These are phyloP conservation scores for Yarrowia deformans DNA, from an alignment of 805 yeast genomes.

Conservation along the genomic window DNA sequence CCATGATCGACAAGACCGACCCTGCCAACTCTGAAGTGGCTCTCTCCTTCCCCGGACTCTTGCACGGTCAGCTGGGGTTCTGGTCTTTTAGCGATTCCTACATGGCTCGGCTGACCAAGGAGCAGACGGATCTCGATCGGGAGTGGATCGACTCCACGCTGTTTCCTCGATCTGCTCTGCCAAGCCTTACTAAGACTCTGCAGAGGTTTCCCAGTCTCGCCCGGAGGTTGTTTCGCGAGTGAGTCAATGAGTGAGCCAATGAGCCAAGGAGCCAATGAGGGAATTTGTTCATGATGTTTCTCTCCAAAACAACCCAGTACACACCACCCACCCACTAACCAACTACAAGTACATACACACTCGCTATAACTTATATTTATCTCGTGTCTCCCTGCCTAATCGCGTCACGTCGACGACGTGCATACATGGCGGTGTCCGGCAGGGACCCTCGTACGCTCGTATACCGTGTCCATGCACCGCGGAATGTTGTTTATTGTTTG, in stretches of 20 bases:
- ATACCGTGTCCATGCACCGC: neutral
- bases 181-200: slow-evolving; percentile 2
- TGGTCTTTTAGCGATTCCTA: slow-evolving; percentile 4
- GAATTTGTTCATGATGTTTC: too few relatives aligned
- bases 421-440: too few relatives aligned
- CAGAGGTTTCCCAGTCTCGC: slow-evolving; percentile 15
- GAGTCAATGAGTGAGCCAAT: too few relatives aligned
- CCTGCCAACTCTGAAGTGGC: neutral
- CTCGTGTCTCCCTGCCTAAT: too few relatives aligned
- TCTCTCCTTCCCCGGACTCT: slow-evolving; percentile 12
- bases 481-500: slow-evolving; percentile 5
- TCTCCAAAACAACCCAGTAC: too few relatives aligned
- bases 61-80: neutral
- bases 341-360: too few relatives aligned
- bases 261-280: too few relatives aligned
- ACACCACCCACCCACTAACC: too few relatives aligned
- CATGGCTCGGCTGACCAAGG: slow-evolving; percentile 4
- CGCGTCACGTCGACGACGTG: too few relatives aligned
- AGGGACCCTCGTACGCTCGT: slow-evolving; percentile 1
- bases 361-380: too few relatives aligned
- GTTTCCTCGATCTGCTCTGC: slow-evolving; percentile 6
- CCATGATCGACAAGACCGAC: too few relatives aligned
- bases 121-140: slow-evolving; percentile 1
- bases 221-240: neutral
- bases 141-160: slow-evolving; percentile 16